Conservation (phyloP, 2,329 filamentous ascomycete genomes). For the Phyllosticta ampelicida region DNA sequence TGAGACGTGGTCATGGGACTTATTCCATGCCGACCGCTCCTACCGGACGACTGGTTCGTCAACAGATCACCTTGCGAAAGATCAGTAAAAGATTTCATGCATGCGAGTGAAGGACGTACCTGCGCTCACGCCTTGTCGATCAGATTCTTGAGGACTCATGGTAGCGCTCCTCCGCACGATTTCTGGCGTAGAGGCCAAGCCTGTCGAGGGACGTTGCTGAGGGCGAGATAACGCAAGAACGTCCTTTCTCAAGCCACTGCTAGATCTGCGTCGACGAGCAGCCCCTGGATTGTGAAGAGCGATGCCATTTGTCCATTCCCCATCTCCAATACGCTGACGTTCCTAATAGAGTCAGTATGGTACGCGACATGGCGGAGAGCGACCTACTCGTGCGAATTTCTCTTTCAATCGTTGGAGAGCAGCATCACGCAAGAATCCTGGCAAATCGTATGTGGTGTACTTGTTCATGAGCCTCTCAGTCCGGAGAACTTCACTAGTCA, state of each 20-base stretch:
- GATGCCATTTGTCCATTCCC: constrained; percentile 84
- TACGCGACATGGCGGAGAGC: neutral
- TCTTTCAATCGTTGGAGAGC: constrained; percentile 79
- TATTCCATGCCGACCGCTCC: constrained; percentile 15
- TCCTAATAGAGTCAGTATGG: constrained; percentile 36
- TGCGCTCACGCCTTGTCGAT: constrained; percentile 25
- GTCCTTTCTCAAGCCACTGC: constrained; percentile 66
- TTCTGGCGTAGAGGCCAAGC: constrained; percentile 11
- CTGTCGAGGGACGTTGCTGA: constrained; percentile 17
- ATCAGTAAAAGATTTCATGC: neutral
- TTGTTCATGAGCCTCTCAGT: constrained; percentile 92
- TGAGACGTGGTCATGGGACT: constrained; percentile 37
- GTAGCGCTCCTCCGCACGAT: constrained; percentile 1
- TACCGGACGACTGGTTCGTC: constrained; percentile 56
- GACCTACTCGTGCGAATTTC: constrained; percentile 57
- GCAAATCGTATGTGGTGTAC: constrained; percentile 82
- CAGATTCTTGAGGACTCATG: constrained; percentile 19
- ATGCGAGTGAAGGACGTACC: neutral
- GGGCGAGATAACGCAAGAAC: constrained; percentile 44
- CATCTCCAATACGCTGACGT: constrained; percentile 66
- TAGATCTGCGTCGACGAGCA: constrained; percentile 59
- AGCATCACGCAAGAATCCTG: constrained; percentile 77
- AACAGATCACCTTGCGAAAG: constrained; percentile 55
- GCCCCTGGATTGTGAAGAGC: constrained; percentile 74
- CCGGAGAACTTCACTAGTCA: constrained; percentile 82